Evolutionary conservation across 108 stramenopile genomes (phyloP).

Genomic region (Skeletonema marinoi): DNA sequence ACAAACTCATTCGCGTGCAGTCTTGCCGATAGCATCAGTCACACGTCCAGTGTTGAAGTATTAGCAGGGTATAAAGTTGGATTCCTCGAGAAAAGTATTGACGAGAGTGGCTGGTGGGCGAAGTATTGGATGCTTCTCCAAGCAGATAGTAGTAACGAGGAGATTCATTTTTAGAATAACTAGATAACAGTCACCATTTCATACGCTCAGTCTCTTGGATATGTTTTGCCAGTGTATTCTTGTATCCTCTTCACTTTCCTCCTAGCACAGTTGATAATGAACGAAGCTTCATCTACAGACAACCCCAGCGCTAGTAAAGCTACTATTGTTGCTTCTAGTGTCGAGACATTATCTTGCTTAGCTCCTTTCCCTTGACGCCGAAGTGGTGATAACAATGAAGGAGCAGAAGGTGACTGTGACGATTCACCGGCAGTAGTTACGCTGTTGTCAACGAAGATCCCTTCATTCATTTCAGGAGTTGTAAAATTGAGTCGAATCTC

Average conservation of each 20-base stretch:
- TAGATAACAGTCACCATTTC: not conserved
- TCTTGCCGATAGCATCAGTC: slow-evolving; percentile 59
- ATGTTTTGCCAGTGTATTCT: slow-evolving; percentile 29
- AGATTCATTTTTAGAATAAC: not conserved
- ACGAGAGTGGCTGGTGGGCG: slow-evolving; percentile 83
- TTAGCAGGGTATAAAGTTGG: slow-evolving; percentile 64
- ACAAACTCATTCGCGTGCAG: slow-evolving; percentile 71
- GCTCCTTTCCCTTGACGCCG: slow-evolving; percentile 40
- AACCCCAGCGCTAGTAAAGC: slow-evolving; percentile 37
- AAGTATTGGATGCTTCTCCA: slow-evolving; percentile 81
- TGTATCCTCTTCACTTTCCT: slow-evolving; percentile 34
- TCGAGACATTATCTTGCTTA: slow-evolving; percentile 19
- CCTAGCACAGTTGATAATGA: slow-evolving; percentile 19
- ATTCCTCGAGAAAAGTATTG: slow-evolving; percentile 79
- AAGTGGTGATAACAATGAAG: slow-evolving; percentile 44
- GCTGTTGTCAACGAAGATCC: not conserved
- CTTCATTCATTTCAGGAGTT: slow-evolving; percentile 6
- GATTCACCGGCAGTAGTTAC: not conserved
- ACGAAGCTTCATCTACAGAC: slow-evolving; percentile 9
- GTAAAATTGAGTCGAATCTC: slow-evolving; percentile 20
- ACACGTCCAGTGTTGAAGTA: slow-evolving; percentile 53
- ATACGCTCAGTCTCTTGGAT: slow-evolving; percentile 1
- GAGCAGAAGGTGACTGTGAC: slow-evolving; percentile 4
- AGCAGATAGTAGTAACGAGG: not conserved
- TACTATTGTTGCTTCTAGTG: slow-evolving; percentile 36